Conservation (phyloP, 2,329 filamentous ascomycete species). For the Exophiala sideris region DNA sequence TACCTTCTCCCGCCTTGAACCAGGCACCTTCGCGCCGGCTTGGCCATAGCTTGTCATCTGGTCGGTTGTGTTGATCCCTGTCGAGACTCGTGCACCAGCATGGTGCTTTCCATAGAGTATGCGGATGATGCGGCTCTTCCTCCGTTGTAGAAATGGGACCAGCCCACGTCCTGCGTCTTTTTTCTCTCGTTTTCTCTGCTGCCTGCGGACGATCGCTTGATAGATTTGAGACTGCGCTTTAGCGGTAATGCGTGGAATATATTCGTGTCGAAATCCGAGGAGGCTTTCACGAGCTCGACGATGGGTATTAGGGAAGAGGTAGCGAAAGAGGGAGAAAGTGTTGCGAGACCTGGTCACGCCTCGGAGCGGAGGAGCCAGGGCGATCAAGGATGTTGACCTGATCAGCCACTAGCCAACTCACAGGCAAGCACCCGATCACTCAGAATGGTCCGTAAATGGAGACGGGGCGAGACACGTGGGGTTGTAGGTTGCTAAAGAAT, state of each 20-base stretch:
- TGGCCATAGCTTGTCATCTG: conserved; percentile 27
- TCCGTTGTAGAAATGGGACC: conserved; percentile 39
- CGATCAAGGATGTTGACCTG: background rate
- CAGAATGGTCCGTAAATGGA: too few relatives aligned
- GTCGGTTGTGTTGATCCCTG: conserved; percentile 20
- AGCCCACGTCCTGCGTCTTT: conserved; percentile 48
- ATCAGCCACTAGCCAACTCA: too few relatives aligned
- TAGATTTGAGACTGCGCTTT: conserved; percentile 74
- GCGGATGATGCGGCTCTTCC: conserved; percentile 34
- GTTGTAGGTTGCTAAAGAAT: too few relatives aligned
- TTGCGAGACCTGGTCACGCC: conserved; percentile 19
- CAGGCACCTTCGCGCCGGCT: conserved; percentile 51
- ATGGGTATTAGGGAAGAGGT: conserved; percentile 65
- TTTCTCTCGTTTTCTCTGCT: conserved; percentile 53
- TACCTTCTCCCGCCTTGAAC: conserved; percentile 73
- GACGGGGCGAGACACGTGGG: too few relatives aligned
- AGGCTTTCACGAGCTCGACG: conserved; percentile 64
- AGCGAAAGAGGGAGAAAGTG: conserved; percentile 53
- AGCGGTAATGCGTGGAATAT: conserved; percentile 67
- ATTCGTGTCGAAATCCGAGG: conserved; percentile 69
- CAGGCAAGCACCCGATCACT: too few relatives aligned
- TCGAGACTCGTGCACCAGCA: conserved; percentile 11
- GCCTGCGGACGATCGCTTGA: conserved; percentile 64
- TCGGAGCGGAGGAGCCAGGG: conserved; percentile 20
- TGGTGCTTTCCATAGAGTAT: conserved; percentile 30